Evolutionary conservation across 2,329 filamentous ascomycete genomes (phyloP).

Genomic region (Aspergillus carbonarius): DNA sequence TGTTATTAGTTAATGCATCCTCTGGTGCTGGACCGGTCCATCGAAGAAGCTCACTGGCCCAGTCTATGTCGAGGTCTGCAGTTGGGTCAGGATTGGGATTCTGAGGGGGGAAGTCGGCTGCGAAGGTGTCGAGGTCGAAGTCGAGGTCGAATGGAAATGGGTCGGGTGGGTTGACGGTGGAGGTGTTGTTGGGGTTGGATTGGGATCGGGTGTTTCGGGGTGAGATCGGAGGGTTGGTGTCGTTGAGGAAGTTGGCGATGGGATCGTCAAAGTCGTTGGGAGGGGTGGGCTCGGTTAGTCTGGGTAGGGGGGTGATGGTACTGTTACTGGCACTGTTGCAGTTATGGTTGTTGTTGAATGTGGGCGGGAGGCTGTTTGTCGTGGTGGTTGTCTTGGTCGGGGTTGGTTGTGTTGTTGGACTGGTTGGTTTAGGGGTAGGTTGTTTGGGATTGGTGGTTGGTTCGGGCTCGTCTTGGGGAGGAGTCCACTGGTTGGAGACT

Average conservation of each 20-base stretch:
- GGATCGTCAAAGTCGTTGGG: conserved; percentile 28
- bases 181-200: conserved; percentile 1
- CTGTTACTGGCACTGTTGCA: background rate
- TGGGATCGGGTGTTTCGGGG: background rate
- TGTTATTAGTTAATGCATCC: background rate
- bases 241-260: conserved; percentile 11
- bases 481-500: conserved; percentile 11
- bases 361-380: background rate
- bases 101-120: conserved; percentile 16
- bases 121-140: conserved; percentile 26
- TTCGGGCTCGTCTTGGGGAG: conserved; percentile 9
- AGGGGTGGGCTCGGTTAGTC: conserved; percentile 17
- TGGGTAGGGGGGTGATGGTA: background rate
- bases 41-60: conserved; percentile 31
- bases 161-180: conserved; percentile 18
- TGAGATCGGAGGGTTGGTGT: conserved; percentile 4
- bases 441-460: background rate
- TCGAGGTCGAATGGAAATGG: conserved; percentile 17
- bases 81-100: conserved; percentile 10
- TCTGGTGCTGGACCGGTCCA: conserved; percentile 21
- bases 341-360: conserved; percentile 6
- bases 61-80: conserved; percentile 25
- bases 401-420: conserved; percentile 1
- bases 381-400: background rate
- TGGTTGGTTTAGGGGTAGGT: background rate